phyloP scores from a whole-genome alignment of 768 basidiomycete genomes.

The Fomitopsis serialis region DNA sequence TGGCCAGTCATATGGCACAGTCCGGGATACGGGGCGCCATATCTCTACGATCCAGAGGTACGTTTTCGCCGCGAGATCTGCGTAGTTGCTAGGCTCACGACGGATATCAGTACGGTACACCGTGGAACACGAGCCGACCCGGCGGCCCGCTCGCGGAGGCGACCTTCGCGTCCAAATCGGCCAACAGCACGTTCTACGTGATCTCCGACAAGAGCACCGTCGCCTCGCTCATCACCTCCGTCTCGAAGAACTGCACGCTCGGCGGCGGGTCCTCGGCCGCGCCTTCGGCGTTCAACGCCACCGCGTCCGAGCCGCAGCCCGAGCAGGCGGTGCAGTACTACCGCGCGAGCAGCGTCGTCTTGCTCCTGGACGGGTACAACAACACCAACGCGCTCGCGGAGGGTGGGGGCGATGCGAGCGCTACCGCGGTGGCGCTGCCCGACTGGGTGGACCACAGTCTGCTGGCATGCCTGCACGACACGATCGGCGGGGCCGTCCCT shows the following conservation, averaged over 20 bases:
- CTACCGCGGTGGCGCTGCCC: conserved; percentile 46
- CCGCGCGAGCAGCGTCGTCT: conserved; percentile 56
- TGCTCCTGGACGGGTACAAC: conserved; percentile 64
- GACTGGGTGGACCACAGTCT: conserved; percentile 42
- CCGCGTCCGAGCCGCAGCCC: conserved; percentile 16
- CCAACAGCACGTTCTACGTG: conserved; percentile 27
- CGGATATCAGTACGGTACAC: conserved; percentile 26
- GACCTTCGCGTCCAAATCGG: conserved; percentile 21
- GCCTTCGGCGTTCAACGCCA: conserved; percentile 28
- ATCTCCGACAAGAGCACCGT: conserved; percentile 30
- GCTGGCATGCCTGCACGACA: conserved; percentile 54
- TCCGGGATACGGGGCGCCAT: conserved; percentile 12
- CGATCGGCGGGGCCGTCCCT: conserved; percentile 54
- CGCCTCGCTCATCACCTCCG: conserved; percentile 23
- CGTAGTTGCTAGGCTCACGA: not conserved
- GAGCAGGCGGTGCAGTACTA: conserved; percentile 47
- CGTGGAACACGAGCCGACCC: conserved; percentile 29
- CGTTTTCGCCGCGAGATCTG: not conserved
- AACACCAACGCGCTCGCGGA: conserved; percentile 42
- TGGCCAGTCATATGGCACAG: conserved; percentile 57
- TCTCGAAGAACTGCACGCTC: conserved; percentile 25
- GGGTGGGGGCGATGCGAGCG: conserved; percentile 23
- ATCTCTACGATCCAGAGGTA: not conserved
- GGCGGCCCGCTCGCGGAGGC: conserved; percentile 26
- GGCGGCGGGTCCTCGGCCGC: conserved; percentile 22